Conservation (phyloP, 2,329 filamentous ascomycete genomes). For the Xylariales sp. region DNA sequence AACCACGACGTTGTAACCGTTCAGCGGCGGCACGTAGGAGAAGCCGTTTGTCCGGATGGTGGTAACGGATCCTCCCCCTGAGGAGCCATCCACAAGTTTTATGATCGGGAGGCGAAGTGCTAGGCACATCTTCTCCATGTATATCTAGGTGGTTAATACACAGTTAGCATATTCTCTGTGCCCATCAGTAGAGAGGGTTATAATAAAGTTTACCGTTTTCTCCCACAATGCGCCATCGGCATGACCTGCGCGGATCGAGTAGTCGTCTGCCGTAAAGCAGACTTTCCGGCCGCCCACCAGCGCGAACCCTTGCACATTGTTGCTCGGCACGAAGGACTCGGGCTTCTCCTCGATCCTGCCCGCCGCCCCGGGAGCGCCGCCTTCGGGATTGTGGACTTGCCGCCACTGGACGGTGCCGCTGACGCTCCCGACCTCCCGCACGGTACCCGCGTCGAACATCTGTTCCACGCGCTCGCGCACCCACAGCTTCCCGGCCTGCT, state of each 20-base stretch:
- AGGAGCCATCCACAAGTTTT: constrained; percentile 61
- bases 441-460: constrained; percentile 51
- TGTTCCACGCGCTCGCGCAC: constrained; percentile 56
- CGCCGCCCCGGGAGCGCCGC: constrained; percentile 39
- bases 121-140: constrained; percentile 58
- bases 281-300: constrained; percentile 47
- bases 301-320: constrained; percentile 59
- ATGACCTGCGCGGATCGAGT: constrained; percentile 58
- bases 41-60: constrained; percentile 51
- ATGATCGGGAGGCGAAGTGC: constrained; percentile 54
- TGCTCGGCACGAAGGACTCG: constrained; percentile 48
- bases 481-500: constrained; percentile 61
- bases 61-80: constrained; percentile 58
- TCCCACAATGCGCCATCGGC: constrained; percentile 55
- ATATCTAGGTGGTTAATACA: constrained; percentile 32
- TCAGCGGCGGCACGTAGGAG: constrained; percentile 56
- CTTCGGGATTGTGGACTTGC: constrained; percentile 37
- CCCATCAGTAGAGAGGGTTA: no score
- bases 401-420: constrained; percentile 53
- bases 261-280: constrained; percentile 61
- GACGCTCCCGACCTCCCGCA: constrained; percentile 56
- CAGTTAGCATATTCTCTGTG: no score
- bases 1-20: constrained; percentile 47
- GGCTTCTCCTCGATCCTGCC: constrained; percentile 37
- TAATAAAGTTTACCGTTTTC: constrained; percentile 44